Base-by-base conservation (phyloP, 208 protist species). In the Herpetomonas muscarum region DNA sequence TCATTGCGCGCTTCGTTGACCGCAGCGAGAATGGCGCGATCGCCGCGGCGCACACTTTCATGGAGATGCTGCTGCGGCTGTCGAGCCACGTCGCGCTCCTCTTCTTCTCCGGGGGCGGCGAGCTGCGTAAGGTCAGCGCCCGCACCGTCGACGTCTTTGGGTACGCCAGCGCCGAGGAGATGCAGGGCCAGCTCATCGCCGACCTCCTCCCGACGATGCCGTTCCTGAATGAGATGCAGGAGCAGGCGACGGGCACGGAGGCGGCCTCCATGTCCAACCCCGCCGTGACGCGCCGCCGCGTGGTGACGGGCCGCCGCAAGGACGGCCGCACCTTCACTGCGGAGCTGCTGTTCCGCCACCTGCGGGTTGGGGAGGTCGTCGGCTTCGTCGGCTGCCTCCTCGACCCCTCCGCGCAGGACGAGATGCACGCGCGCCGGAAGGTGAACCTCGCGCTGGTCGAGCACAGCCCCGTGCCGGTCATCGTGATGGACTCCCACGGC, bases 401-500 rank as follows among this genome's bases (percentile, higher is more conserved):
- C 9, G 60, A 76, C 61, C 13, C 69, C n/a, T 44, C 17, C 4
- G 12, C 5, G 13, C 9, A 12, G 5, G 34, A 59, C 19, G 46
- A 57, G 12, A 24, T 70, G 17, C 28, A 42, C 22, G 48, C 61
- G 28, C 10, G 30, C 17, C 7, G 32, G 7, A 64, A 61, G 25
- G 12, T 69, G 39, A 61, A 67, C 45, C n/a, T 51, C 2, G 45
- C 30, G 0, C 30, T 76, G 1, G 30, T 46, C 12, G 60, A 67
- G 22, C 45, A 68, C 32, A 54, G 28, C 30, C 52, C 63, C 9
- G 32, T 73, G 22, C 75, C 75, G 1, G 15, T 82, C 0, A 6
- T 82, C 15, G 55, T 49, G 17, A 76, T 80, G 5, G 50, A 26
- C 6, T 3, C 24, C 32, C 34, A 25, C 21, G 71, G 72, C 2